Base-by-base conservation (phyloP, 805 yeast genomes). In the Brettanomyces bruxellensis region DNA sequence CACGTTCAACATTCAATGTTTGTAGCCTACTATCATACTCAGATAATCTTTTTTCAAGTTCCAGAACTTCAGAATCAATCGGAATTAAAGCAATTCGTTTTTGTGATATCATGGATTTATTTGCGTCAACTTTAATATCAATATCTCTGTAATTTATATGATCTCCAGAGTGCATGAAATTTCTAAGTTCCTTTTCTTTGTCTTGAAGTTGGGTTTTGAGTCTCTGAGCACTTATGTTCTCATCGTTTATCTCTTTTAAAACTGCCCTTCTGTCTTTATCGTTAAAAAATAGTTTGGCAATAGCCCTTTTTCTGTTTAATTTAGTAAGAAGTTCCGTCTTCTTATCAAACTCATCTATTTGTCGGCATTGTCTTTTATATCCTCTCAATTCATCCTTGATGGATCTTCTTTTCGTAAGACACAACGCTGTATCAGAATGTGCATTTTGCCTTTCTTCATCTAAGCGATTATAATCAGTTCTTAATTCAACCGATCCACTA, bases 401-500 rank as follows among this genome's bases (percentile, higher is more conserved):
- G 36, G 81, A 75, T 60, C 90, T 76, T 62, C 82, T 83, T 50
- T 81, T 76, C 25, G 86, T 75, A 49, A 83, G 78, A 3, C 85
- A 76, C 9, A 77, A 69, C 3, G 82, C 75, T 0, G 95, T 73
- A 2, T 72, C 70, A 39, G 79, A 83, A 47, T 76, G 81, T 3
- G 91, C 82, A 28, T 67, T 69, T 39, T 83, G 93, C 46, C 74
- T 76, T 54, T 81, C 79, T 14, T 78, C 84, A 52, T 75, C 72
- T 43, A 87, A 64, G 13, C 53, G 49, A 9, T 84, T 91, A 60
- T 85, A 91, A 47, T 87, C 87, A 28, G 67, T 69, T 41, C 77
- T 75, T 53, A 61, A 75, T 37, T 86, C 93, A 6, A 70, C 64
- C 0, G 96, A 86, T 0, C 96, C 96, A 49, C 95, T 84, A 25